Base-by-base conservation (phyloP, 495 filamentous ascomycete genomes). In the Aspergillus steynii region DNA sequence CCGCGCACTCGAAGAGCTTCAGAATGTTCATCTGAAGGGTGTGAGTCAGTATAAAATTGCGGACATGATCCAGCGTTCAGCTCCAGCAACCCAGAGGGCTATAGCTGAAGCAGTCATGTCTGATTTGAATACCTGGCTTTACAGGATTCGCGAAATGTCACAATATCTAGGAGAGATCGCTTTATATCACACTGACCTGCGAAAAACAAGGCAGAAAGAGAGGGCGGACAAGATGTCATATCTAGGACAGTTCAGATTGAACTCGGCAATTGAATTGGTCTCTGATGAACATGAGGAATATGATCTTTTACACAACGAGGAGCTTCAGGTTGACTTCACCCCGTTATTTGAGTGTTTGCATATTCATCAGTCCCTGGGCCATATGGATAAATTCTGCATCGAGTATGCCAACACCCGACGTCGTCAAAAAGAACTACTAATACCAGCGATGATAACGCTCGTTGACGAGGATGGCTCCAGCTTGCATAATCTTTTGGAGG, bases 51-150 rank as follows among this genome's bases (percentile, higher is more conserved):
- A 96, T 72, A 94, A 96, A 71, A 90, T 99, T 58, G 96, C 96
- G 28, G 91, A 96, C 57, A 85, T 96, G 81, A 97, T 99, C 61
- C 93, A 96, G 72, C 90, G 90, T 66, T 97, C 93, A 0, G 92
- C 98, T 4, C 95, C 95, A 5, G 87, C 92, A 7, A 97, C 93
- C 2, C 92, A 97, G 69, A 91, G 88, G 64, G 86, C 93, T 29
- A 96, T 99, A 58, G 92, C 93, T 2, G 94, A 98, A 66, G 91
- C 92, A 2, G 95, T 99, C 59, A 97, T 97, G 96, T 88, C 86
- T 1, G 95, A 99, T 74, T 75, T 99, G 42, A 98, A 97, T 71
- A 97, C 91, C 2, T 99, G 95, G 95, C 80, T 99, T n/a, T 98
- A 88, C 70, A 87, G 91, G 31, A 96, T 99, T 61, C 87, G 96